These are phyloP conservation scores for Solanum hybrid DNA, from an alignment of 305 asterid species.

Conservation along the genomic window DNA sequence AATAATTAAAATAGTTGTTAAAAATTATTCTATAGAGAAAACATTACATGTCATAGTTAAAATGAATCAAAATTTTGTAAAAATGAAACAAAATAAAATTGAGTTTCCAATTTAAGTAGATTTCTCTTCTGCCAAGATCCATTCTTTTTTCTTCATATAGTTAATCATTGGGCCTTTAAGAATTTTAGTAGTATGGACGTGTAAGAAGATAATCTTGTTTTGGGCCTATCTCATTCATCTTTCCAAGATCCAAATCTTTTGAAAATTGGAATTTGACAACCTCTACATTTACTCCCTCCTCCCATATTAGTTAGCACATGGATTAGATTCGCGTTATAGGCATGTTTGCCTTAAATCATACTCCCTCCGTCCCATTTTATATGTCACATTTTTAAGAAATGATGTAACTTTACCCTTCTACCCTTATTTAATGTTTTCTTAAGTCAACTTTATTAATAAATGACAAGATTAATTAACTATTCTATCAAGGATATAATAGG, in stretches of 20 bases:
- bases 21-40: neutral
- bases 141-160: neutral
- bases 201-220: neutral
- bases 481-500: too few relatives aligned
- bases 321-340: neutral
- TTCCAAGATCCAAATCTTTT: neutral
- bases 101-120: neutral
- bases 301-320: neutral
- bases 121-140: neutral
- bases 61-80: neutral
- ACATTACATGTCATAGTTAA: neutral
- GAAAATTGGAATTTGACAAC: neutral
- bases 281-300: neutral
- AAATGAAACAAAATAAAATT: neutral
- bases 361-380: too few relatives aligned
- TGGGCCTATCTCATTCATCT: neutral
- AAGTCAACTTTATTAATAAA: too few relatives aligned
- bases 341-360: neutral
- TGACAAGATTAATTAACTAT: too few relatives aligned
- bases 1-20: neutral
- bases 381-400: too few relatives aligned
- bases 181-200: neutral
- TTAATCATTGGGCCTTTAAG: neutral
- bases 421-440: too few relatives aligned
- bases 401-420: too few relatives aligned